These are phyloP conservation scores for Vigna mungo DNA, from an alignment of 306 rosid genomes.

Conservation along the genomic window DNA sequence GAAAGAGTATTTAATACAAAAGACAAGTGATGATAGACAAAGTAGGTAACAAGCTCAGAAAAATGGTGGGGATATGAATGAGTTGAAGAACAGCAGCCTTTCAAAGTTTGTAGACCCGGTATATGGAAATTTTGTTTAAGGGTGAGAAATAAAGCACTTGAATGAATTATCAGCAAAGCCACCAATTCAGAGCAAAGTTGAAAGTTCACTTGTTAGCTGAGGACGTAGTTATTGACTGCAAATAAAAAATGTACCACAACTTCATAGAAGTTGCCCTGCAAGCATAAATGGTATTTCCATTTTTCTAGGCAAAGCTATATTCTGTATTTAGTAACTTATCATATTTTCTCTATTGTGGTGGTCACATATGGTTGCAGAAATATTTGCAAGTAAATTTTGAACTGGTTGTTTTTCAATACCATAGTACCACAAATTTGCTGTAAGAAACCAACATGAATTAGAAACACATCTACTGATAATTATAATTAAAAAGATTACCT, in stretches of 20 bases:
- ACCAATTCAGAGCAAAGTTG: constrained; percentile 9
- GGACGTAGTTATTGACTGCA: constrained; percentile 38
- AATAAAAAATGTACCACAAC: constrained; percentile 5
- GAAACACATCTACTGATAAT: constrained; percentile 34
- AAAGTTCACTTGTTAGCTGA: not conserved
- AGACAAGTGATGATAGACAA: constrained; percentile 38
- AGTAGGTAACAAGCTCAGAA: constrained; percentile 17
- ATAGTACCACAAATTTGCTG: not conserved
- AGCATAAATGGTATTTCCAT: constrained; percentile 20
- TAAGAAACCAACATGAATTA: constrained; percentile 35
- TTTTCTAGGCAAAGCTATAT: constrained; percentile 10
- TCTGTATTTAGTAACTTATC: not conserved
- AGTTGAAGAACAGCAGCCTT: constrained; percentile 30
- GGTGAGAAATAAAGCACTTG: constrained; percentile 16
- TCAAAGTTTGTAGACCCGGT: not conserved
- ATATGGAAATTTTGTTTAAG: constrained; percentile 29
- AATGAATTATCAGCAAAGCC: constrained; percentile 21
- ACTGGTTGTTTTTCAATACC: constrained; percentile 13
- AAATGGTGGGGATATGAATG: constrained; percentile 31
- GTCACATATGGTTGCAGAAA: constrained; percentile 8
- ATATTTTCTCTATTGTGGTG: constrained; percentile 4
- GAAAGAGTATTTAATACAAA: constrained; percentile 55
- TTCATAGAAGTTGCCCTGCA: constrained; percentile 13
- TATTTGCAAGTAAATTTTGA: not conserved
- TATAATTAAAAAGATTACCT: constrained; percentile 31